Base-by-base conservation (phyloP, 2,329 filamentous ascomycete species). In the Lachnellula suecica region DNA sequence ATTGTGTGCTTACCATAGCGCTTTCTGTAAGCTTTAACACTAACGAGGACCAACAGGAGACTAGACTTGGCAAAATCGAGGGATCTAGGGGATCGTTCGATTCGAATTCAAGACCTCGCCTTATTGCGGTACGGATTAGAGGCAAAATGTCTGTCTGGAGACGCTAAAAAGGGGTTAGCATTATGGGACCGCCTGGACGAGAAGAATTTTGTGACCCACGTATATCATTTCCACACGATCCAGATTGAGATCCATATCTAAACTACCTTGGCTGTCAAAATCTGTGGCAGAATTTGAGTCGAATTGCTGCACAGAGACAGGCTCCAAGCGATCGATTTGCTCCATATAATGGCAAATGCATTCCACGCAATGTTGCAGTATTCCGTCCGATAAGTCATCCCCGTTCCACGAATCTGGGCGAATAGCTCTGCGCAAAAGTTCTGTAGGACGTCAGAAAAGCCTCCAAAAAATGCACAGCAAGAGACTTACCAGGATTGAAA, bases 251-350 rank as follows among this genome's bases (percentile, higher is more conserved):
- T 25, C 45, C 40, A 60, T 47, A 13, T 56, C 58, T 25, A 57
- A 49, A 49, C 60, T 64, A 15, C 52, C 63, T 47, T 66, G 63
- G 37, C 63, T 66, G 34, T 66, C 63, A 40, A 47, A 53, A 19
- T 59, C 53, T 34, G 44, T 47, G 9, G 31, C 19, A 24, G 4
- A 17, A 13, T 20, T 43, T 20, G 17, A 19, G n/a, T 48, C 17
- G 6, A 11, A 6, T n/a, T 25, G 42, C 4, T 38, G 41, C 7
- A 35, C 4, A n/a, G 9, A n/a, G 17, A 31, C 15, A 10, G 56
- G 59, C 42, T 58, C 49, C 10, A 63, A 37, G 5, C 35, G 31
- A 23, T 58, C 57, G n/a, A 59, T 54, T 23, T 58, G 52, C 22
- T 55, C 47, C 40, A 61, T 45, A 31, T 59, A 65, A 19, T 52